Evolutionary conservation across 768 basidiomycete genomes (phyloP).

Genomic region (Mycena polygramma): DNA sequence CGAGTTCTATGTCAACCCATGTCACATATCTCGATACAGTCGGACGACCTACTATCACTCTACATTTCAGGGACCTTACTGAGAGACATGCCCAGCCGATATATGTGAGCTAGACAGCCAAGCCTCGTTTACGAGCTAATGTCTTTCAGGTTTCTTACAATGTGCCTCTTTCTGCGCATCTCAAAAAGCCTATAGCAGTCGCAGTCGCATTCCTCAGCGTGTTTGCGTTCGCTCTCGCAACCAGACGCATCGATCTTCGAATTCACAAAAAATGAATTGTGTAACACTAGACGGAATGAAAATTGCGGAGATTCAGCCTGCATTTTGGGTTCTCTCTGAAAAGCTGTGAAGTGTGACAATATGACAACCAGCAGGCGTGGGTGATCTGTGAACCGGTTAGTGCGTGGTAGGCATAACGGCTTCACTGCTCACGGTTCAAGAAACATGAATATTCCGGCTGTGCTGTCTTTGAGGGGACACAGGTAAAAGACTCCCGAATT

Average conservation of each 20-base stretch:
- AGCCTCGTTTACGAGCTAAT: constrained; percentile 1
- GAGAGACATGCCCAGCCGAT: constrained; percentile 84
- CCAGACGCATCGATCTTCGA: constrained; percentile 61
- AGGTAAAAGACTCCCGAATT: constrained; percentile 62
- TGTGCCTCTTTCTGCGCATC: constrained; percentile 82
- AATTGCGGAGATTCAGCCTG: constrained; percentile 32
- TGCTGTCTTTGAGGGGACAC: constrained; percentile 52
- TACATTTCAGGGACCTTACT: constrained; percentile 82
- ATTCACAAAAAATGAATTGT: constrained; percentile 59
- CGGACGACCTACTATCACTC: constrained; percentile 84
- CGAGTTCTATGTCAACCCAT: constrained; percentile 73
- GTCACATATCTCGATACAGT: constrained; percentile 92
- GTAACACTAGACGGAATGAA: constrained; percentile 42
- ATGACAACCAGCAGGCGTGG: constrained; percentile 56
- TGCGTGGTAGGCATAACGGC: background rate
- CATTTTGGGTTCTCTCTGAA: constrained; percentile 37
- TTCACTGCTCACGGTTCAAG: constrained; percentile 56
- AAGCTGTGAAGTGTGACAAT: constrained; percentile 61
- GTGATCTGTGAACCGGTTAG: constrained; percentile 41
- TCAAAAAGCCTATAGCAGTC: constrained; percentile 89
- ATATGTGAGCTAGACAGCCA: constrained; percentile 69
- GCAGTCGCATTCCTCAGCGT: constrained; percentile 76
- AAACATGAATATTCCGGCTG: constrained; percentile 63
- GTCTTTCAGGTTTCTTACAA: constrained; percentile 84
- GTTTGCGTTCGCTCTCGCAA: constrained; percentile 65